Conservation (phyloP, 495 filamentous ascomycete species). For the Aspergillus nanangensis region DNA sequence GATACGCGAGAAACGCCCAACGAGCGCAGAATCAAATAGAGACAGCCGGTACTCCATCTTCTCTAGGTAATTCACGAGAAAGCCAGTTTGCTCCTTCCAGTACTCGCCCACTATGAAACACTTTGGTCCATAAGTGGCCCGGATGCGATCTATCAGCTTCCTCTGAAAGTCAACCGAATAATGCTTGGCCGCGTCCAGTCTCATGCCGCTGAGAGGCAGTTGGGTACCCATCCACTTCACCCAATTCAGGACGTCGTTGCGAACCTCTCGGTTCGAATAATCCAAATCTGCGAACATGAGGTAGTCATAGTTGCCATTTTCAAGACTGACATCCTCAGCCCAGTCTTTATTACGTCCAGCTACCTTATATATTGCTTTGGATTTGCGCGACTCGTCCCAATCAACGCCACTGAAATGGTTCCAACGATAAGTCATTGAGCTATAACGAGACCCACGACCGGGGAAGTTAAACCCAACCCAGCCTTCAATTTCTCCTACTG, state of each 20-base stretch:
- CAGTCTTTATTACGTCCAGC: constrained; percentile 59
- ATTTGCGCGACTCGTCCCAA: constrained; percentile 54
- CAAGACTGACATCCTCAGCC: constrained; percentile 59
- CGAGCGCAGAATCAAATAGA: constrained; percentile 65
- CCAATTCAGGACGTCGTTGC: constrained; percentile 61
- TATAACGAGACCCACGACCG: constrained; percentile 55
- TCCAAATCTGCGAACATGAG: constrained; percentile 67
- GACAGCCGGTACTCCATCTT: constrained; percentile 53
- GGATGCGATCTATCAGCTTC: constrained; percentile 52
- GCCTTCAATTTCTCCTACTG: constrained; percentile 58
- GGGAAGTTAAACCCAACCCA: constrained; percentile 69
- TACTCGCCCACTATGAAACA: constrained; percentile 73
- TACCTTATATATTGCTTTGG: constrained; percentile 65
- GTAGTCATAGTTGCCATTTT: constrained; percentile 72
- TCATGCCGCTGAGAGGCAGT: constrained; percentile 58
- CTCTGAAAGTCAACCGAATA: constrained; percentile 61
- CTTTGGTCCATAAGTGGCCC: constrained; percentile 40
- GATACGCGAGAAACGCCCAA: constrained; percentile 57
- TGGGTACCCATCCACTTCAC: constrained; percentile 59
- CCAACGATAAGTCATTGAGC: constrained; percentile 60
- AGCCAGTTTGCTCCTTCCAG: constrained; percentile 57
- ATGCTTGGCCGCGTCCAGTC: constrained; percentile 74
- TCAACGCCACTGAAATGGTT: constrained; percentile 69
- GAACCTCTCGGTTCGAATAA: constrained; percentile 61
- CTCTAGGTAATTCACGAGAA: constrained; percentile 54